phyloP scores from a whole-genome alignment of 345 rosid genomes.

The Citropsis articulata region DNA sequence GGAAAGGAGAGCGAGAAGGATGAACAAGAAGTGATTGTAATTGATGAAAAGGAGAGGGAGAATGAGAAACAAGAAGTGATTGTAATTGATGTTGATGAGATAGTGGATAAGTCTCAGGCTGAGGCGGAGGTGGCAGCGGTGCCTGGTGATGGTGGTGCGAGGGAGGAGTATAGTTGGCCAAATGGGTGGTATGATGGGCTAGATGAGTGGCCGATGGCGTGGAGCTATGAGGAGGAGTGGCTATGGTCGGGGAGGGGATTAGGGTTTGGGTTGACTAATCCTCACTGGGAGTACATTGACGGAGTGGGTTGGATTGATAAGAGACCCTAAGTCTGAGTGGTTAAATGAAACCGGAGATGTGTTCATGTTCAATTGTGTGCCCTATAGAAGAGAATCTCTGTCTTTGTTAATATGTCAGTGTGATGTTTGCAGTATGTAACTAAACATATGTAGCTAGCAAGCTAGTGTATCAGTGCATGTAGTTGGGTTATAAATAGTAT shows the following conservation, averaged over 20 bases:
- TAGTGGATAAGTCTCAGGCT: background rate
- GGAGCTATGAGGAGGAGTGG: slow-evolving; percentile 18
- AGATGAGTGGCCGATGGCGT: slow-evolving; percentile 22
- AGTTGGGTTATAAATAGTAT: too few relatives aligned
- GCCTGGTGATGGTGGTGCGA: background rate
- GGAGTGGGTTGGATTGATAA: background rate
- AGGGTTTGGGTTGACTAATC: background rate
- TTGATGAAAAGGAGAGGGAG: background rate
- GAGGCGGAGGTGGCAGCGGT: background rate
- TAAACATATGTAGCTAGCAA: too few relatives aligned
- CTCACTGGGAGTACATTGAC: background rate
- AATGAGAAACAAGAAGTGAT: background rate
- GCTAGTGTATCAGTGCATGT: too few relatives aligned
- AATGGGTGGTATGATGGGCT: background rate
- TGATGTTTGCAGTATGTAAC: too few relatives aligned
- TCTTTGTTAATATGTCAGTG: too few relatives aligned
- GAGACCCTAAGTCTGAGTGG: too few relatives aligned
- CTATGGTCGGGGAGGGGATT: background rate
- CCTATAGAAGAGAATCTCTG: too few relatives aligned
- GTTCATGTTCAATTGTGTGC: too few relatives aligned
- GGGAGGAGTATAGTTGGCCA: too few relatives aligned
- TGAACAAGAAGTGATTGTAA: background rate
- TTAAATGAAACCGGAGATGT: too few relatives aligned
- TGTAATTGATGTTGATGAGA: background rate
- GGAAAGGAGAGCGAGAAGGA: background rate